Percentiles rank a stretch among this genome's conserved stretches.
Evolutionary conservation across 257 asterid species (phyloP).

Genomic region (Nemophila menziesii): DNA sequence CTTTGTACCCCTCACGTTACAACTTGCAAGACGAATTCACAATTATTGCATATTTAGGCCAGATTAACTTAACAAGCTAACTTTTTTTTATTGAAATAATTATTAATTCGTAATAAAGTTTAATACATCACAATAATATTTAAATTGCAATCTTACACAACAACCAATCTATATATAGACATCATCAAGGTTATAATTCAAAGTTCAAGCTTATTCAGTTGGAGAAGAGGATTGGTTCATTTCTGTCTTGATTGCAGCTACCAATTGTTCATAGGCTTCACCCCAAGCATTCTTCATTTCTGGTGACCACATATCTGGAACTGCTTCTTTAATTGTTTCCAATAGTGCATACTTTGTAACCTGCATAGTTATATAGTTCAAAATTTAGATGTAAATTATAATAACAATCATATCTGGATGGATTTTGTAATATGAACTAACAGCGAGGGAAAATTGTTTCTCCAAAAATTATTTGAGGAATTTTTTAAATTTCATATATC

Average conservation of each 20-base stretch:
- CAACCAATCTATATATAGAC: not conserved
- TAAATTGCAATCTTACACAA: no score
- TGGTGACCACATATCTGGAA: conserved; percentile 59
- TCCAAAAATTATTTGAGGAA: no score
- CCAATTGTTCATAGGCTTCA: conserved; percentile 62
- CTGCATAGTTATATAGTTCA: conserved; percentile 10
- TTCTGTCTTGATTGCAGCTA: conserved; percentile 62
- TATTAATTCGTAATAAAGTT: no score
- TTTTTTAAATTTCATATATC: no score
- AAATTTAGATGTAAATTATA: not conserved
- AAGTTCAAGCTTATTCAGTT: not conserved
- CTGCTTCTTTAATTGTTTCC: conserved; percentile 80
- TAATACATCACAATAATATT: no score
- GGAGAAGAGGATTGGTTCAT: conserved; percentile 33
- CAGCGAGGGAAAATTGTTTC: not conserved
- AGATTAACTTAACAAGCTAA: no score
- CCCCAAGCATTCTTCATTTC: conserved; percentile 81
- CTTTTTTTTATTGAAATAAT: no score
- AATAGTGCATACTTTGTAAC: conserved; percentile 64
- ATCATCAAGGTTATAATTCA: not conserved
- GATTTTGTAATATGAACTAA: not conserved
- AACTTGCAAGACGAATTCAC: no score
- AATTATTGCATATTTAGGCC: no score
- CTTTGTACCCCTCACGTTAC: no score
- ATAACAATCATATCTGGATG: not conserved